Evolutionary conservation across 176 grass and related monocot species (phyloP).

Genomic region (Tillandsia fasciculata): DNA sequence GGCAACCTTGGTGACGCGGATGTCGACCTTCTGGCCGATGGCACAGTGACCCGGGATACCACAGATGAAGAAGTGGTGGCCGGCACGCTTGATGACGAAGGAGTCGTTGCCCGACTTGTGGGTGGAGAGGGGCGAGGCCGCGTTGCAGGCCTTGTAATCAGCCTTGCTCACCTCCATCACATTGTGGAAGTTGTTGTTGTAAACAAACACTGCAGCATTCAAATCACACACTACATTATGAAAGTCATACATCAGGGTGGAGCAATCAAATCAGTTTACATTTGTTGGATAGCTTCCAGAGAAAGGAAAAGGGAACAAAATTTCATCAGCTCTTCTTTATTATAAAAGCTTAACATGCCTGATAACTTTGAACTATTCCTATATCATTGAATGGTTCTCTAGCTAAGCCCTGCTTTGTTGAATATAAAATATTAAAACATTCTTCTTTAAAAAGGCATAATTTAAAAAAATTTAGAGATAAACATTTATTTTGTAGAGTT

Average conservation of each 20-base stretch:
- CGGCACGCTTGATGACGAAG: conserved; percentile 47
- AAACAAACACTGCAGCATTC: conserved; percentile 38
- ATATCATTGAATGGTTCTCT: too few species aligned
- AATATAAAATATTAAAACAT: too few species aligned
- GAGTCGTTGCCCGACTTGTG: conserved; percentile 71
- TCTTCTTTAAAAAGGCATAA: too few species aligned
- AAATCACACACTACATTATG: not conserved
- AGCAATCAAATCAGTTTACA: too few species aligned
- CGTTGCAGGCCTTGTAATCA: conserved; percentile 56
- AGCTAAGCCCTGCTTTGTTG: too few species aligned
- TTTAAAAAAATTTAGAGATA: too few species aligned
- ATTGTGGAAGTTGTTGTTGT: conserved; percentile 66
- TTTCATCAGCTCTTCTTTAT: not conserved
- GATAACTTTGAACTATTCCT: not conserved
- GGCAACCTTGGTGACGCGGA: conserved; percentile 48
- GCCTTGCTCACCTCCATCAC: conserved; percentile 69
- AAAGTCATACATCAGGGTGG: too few species aligned
- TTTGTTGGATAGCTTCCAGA: too few species aligned
- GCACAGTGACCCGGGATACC: conserved; percentile 62
- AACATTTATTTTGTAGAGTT: too few species aligned
- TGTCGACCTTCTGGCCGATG: conserved; percentile 56
- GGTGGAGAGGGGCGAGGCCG: conserved; percentile 47
- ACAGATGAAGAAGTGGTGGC: conserved; percentile 83
- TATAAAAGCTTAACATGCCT: not conserved
- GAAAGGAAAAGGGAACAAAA: not conserved